Evolutionary conservation across 2,329 filamentous ascomycete species (phyloP), one percentile per base, ranked within the genome.

Genomic region (Phialophora macrospora): DNA sequence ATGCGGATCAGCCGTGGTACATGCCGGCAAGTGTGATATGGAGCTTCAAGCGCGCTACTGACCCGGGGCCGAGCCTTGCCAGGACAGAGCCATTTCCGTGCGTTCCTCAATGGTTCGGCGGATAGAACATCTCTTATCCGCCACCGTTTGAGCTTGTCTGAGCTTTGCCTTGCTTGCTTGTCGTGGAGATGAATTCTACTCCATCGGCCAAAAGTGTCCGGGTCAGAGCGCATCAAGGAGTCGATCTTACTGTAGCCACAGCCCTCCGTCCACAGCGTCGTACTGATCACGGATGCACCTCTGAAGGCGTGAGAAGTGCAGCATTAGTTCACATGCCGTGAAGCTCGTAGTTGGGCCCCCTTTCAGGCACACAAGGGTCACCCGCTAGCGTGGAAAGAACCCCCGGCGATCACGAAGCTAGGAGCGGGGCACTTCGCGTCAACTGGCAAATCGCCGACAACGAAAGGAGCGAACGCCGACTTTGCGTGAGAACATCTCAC

Each of bases 21-120:
- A 51, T 60, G 58, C 57, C 46, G 46, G 58, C 17, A 60, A 44
- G 41, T 51, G 58, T 52, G 48, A 32, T 60, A 46, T 60, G 26
- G 41, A 20, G 28, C 48, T 22, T 5, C 12, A 26, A 54, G 46
- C 30, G n/a, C n/a, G 28, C 48, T n/a, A 38, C 48, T 26, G 38
- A 28, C 7, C 5, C 32, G 30, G 58, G 24, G 20, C 44, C 58
- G 58, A 51, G 34, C 46, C 58, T 20, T 26, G 30, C 48, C 38
- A 51, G 58, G 34, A 51, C 28, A n/a, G 6, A 32, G 12, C 52
- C 52, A 12, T 26, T 26, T 52, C 28, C 52, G 28, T 32, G 28
- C 20, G 20, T 20, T 52, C 9, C 26, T 26, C 48, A 52, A 28
- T 22, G 48, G 48, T 28, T 52, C 48, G 48, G 26, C 48, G 26